Percentiles rank a stretch among this genome's conserved stretches.
Conservation (phyloP, 208 protist genomes). For the Trypanosoma cruzi region DNA sequence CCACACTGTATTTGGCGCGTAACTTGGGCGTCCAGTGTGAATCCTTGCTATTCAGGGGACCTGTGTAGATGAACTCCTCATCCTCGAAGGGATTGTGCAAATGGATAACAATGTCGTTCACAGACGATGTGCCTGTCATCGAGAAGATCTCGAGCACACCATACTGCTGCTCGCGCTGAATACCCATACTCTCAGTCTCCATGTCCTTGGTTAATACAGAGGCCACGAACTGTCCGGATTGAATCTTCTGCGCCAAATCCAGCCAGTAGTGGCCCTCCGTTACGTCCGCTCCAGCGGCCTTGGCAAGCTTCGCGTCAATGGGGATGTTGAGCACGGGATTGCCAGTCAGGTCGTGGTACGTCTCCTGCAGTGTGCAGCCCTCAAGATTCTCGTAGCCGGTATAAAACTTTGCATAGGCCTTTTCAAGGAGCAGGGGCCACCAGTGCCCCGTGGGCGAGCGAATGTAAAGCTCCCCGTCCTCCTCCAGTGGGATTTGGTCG, state of each 20-base stretch:
- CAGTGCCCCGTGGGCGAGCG: slow-evolving; percentile 65
- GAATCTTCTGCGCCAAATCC: slow-evolving; percentile 64
- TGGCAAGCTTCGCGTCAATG: slow-evolving; percentile 36
- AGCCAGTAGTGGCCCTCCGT: slow-evolving; percentile 57
- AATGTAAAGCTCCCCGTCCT: slow-evolving; percentile 60
- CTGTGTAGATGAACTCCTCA: slow-evolving; percentile 54
- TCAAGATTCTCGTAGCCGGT: slow-evolving; percentile 63
- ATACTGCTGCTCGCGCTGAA: slow-evolving; percentile 80
- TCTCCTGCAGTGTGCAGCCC: too few relatives aligned
- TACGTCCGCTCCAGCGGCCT: slow-evolving; percentile 40
- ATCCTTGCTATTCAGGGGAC: slow-evolving; percentile 51
- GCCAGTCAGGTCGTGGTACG: slow-evolving; percentile 72
- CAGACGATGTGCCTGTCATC: slow-evolving; percentile 55
- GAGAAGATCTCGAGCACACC: slow-evolving; percentile 79
- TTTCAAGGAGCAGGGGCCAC: slow-evolving; percentile 75
- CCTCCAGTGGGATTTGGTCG: slow-evolving; percentile 46
- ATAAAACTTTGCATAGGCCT: slow-evolving; percentile 89
- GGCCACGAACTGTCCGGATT: slow-evolving; percentile 51
- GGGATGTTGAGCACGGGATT: slow-evolving; percentile 45
- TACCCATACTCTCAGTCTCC: slow-evolving; percentile 58
- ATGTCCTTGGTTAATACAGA: slow-evolving; percentile 58
- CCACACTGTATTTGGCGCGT: slow-evolving; percentile 23
- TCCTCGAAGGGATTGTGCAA: slow-evolving; percentile 84
- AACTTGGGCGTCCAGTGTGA: slow-evolving; percentile 41
- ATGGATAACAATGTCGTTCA: slow-evolving; percentile 68